These are phyloP conservation scores for Penicillium egyptiacum DNA, from an alignment of 495 filamentous ascomycete species.

Conservation along the genomic window DNA sequence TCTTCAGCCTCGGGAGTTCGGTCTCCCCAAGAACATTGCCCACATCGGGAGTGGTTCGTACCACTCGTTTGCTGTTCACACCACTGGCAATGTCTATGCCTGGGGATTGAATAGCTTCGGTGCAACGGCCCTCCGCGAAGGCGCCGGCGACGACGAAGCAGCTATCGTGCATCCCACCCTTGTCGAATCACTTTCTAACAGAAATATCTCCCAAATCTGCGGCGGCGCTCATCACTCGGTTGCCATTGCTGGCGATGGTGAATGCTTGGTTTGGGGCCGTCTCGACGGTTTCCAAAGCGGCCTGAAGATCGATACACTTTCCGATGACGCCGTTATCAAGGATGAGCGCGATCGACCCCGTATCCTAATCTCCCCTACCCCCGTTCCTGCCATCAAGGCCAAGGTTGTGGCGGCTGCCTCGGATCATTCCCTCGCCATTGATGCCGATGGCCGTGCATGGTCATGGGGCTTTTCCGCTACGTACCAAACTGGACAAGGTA, in stretches of 20 bases:
- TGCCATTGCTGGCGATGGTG: slow-evolving; percentile 51
- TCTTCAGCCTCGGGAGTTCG: slow-evolving; percentile 68
- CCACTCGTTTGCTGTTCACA: slow-evolving; percentile 71
- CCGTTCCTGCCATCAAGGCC: slow-evolving; percentile 48
- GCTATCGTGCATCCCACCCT: slow-evolving; percentile 57
- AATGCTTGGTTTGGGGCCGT: slow-evolving; percentile 61
- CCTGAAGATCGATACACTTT: slow-evolving; percentile 49
- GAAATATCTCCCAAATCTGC: slow-evolving; percentile 46
- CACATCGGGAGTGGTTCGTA: slow-evolving; percentile 55
- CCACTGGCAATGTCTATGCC: slow-evolving; percentile 66
- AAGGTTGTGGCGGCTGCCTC: slow-evolving; percentile 49
- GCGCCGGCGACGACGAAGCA: slow-evolving; percentile 65
- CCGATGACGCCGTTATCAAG: slow-evolving; percentile 50
- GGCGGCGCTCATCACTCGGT: slow-evolving; percentile 62
- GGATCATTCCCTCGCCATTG: slow-evolving; percentile 61
- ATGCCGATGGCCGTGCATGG: slow-evolving; percentile 56
- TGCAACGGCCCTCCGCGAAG: slow-evolving; percentile 69
- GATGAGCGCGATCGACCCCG: slow-evolving; percentile 51
- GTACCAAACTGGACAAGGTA: slow-evolving; percentile 63
- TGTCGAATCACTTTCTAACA: slow-evolving; percentile 56
- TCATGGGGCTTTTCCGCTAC: slow-evolving; percentile 64
- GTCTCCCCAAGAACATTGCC: slow-evolving; percentile 58
- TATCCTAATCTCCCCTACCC: slow-evolving; percentile 55
- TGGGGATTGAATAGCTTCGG: slow-evolving; percentile 91
- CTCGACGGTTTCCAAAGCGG: slow-evolving; percentile 60